phyloP scores from a whole-genome alignment of 305 asterid species.

The Salvia sclarea region DNA sequence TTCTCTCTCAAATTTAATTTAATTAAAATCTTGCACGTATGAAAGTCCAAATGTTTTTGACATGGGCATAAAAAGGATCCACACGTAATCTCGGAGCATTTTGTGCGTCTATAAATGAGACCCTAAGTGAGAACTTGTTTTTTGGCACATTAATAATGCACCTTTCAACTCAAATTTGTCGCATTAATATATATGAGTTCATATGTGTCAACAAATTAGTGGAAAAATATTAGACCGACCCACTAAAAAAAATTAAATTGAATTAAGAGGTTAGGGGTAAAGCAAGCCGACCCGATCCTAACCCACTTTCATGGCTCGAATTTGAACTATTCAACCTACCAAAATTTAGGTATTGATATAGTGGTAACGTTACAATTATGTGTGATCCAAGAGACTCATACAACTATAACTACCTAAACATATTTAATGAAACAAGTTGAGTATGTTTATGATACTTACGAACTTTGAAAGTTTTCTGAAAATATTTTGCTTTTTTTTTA shows the following conservation, averaged over 20 bases:
- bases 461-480: too few relatives aligned
- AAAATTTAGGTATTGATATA: background rate
- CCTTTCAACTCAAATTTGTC: background rate
- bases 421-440: too few relatives aligned
- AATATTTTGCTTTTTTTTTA: too few relatives aligned
- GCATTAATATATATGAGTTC: background rate
- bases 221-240: slow-evolving; percentile 6
- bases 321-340: slow-evolving; percentile 10
- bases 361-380: background rate
- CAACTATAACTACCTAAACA: too few relatives aligned
- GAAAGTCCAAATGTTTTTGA: slow-evolving; percentile 18
- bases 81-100: slow-evolving; percentile 14
- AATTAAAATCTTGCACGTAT: slow-evolving; percentile 20
- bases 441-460: too few relatives aligned
- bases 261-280: slow-evolving; percentile 4
- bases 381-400: background rate
- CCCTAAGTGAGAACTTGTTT: background rate
- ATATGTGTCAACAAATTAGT: background rate
- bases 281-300: slow-evolving; percentile 29
- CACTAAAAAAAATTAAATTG: slow-evolving; percentile 13
- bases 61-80: background rate
- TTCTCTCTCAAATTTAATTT: background rate
- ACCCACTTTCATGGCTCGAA: slow-evolving; percentile 1
- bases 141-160: background rate
- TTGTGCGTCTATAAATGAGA: background rate